phyloP scores from a whole-genome alignment of 2,329 filamentous ascomycete species.

The Ophiocordyceps robertsii region DNA sequence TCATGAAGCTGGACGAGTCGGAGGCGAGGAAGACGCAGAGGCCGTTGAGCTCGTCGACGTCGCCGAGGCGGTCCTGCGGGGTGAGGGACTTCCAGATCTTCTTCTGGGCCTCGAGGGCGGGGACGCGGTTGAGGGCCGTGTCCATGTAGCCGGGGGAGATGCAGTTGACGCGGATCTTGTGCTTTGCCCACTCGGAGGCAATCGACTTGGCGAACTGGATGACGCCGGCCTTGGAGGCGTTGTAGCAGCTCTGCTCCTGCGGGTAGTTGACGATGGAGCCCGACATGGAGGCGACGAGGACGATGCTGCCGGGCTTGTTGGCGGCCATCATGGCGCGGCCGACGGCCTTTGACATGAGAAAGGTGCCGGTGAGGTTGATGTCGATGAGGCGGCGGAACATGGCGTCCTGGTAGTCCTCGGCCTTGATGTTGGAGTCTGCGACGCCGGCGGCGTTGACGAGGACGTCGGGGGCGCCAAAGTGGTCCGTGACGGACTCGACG shows the following conservation, averaged over 20 bases:
- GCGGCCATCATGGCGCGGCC: constrained; percentile 62
- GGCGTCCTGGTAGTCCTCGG: constrained; percentile 60
- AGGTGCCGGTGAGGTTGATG: constrained; percentile 70
- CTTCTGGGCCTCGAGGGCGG: constrained; percentile 68
- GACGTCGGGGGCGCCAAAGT: constrained; percentile 58
- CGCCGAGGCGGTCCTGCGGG: constrained; percentile 59
- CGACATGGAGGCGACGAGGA: constrained; percentile 70
- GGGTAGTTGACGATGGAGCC: constrained; percentile 78
- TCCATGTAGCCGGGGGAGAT: constrained; percentile 83
- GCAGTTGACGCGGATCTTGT: constrained; percentile 70
- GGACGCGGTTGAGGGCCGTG: constrained; percentile 67
- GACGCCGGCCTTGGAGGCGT: constrained; percentile 70
- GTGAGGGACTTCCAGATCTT: constrained; percentile 66
- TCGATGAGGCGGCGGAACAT: constrained; percentile 71
- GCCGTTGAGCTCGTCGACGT: constrained; percentile 64
- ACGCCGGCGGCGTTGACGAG: constrained; percentile 73
- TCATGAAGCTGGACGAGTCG: constrained; percentile 64
- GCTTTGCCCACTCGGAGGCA: constrained; percentile 72
- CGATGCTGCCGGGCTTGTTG: constrained; percentile 56
- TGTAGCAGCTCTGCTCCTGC: constrained; percentile 73
- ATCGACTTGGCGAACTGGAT: constrained; percentile 69
- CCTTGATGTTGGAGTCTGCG: constrained; percentile 73
- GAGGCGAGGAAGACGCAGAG: constrained; percentile 64
- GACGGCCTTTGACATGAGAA: constrained; percentile 63
- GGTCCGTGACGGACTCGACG: constrained; percentile 49